These are phyloP conservation scores for Kwoniella dendrophila DNA, from an alignment of 768 basidiomycete species.

Conservation along the genomic window DNA sequence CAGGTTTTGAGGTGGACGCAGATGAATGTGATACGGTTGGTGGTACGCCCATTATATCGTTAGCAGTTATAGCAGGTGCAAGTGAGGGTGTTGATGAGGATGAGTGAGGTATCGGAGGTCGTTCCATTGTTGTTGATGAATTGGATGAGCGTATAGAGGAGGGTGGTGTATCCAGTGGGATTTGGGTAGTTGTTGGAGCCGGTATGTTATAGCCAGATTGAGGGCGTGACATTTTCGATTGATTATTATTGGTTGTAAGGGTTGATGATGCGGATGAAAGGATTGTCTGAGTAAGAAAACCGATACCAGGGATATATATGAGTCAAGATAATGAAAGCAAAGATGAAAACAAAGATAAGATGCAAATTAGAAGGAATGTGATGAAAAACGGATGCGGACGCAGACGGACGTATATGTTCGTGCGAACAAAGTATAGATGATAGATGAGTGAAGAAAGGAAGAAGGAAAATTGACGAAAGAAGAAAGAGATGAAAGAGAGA, in stretches of 20 bases:
- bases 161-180: conserved; percentile 42
- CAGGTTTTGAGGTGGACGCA: conserved; percentile 9
- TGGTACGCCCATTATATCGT: conserved; percentile 7
- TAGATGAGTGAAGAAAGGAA: background rate
- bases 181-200: conserved; percentile 29
- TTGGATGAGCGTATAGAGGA: conserved; percentile 33
- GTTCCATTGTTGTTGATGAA: conserved; percentile 25
- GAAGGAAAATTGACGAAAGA: conserved; percentile 4
- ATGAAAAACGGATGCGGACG: conserved; percentile 18
- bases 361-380: background rate
- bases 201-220: conserved; percentile 24
- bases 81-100: conserved; percentile 2
- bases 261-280: conserved; percentile 28
- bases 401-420: conserved; percentile 7
- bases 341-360: conserved; percentile 8
- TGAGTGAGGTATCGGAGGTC: conserved; percentile 16
- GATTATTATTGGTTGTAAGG: conserved; percentile 2
- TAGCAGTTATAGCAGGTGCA: conserved; percentile 12
- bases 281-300: conserved; percentile 29
- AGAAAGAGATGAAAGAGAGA: conserved; percentile 6
- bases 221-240: conserved; percentile 21
- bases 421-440: background rate
- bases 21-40: too few species aligned
- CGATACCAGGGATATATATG: conserved; percentile 3
- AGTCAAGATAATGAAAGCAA: conserved; percentile 2